These are phyloP conservation scores for Cucurbita pepo DNA, from an alignment of 306 rosid species.

Conservation along the genomic window DNA sequence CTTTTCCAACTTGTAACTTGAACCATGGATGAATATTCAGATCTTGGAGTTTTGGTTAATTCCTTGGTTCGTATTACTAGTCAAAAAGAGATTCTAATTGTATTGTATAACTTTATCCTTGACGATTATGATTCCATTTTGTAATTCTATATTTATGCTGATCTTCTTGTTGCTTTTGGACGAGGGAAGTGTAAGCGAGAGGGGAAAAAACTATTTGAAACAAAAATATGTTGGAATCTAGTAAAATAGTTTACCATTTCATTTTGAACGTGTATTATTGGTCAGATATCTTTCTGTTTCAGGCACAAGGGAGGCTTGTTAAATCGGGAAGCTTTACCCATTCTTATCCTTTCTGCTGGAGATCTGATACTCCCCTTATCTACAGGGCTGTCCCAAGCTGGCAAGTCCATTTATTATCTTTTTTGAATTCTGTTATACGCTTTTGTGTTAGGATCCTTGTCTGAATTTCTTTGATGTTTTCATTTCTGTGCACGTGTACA, in stretches of 20 bases:
- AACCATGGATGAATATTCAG: neutral
- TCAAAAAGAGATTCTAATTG: neutral
- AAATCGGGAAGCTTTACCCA: constrained; percentile 64
- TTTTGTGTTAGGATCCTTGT: neutral
- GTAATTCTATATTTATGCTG: neutral
- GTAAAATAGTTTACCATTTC: neutral
- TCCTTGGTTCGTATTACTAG: neutral
- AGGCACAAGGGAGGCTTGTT: constrained; percentile 81
- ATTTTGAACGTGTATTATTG: neutral
- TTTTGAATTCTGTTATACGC: neutral
- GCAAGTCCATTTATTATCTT: constrained; percentile 23
- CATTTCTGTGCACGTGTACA: neutral
- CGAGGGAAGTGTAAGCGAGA: neutral
- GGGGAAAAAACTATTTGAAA: neutral
- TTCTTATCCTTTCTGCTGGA: constrained; percentile 86
- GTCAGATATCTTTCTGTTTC: constrained; percentile 14
- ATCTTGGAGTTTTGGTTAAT: neutral
- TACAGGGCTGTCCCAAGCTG: constrained; percentile 97
- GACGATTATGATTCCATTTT: neutral
- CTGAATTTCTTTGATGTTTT: neutral
- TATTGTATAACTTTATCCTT: neutral
- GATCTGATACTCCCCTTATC: constrained; percentile 88
- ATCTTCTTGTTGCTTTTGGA: neutral
- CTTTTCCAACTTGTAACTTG: neutral
- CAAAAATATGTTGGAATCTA: neutral